Evolutionary conservation across 2,329 filamentous ascomycete genomes (phyloP), one percentile per base, ranked within the genome.

Genomic region (Venturia pyrina): DNA sequence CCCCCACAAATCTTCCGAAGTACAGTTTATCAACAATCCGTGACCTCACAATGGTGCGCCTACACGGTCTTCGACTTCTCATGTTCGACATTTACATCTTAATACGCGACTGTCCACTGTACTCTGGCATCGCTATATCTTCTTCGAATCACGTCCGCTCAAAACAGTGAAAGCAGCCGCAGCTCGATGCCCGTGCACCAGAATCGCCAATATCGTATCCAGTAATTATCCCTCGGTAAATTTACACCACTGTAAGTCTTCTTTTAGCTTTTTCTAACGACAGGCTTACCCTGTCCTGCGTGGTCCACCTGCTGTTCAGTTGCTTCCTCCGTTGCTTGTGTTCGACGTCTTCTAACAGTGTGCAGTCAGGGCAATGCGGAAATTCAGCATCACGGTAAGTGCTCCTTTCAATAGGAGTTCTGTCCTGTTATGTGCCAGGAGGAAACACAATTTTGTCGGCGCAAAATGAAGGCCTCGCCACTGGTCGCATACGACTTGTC

Each of bases 21-120:
- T 59, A 37, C 53, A 34, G 17, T n/a, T 37, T 37, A 37, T 53
- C 53, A 37, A 10, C 53, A 59, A 37, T 21, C 53, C 15, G 53
- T 59, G 53, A 59, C 53, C 53, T 59, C 32, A 37, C 53, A 59
- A 34, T 59, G 53, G 53, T 37, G 53, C 53, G 15, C 53, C 28
- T 15, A 10, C 15, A 37, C 53, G 53, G 32, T 59, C 32, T 59
- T 59, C 53, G 53, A 59, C 53, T 37, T 59, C 32, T 24, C 53
- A 37, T 59, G 32, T 37, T 59, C 53, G 53, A 59, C 53, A 8
- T 59, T 59, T 15, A 56, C 53, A 59, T 37, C 24, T 32, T 59
- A n/a, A 59, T 37, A 8, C 34, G 50, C 50, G 50, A 57, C 6
- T 59, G 32, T 59, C 53, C 53, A 34, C 8, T 34, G 32, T 59